A percentile compares a stretch with the other conserved stretches of the same genome.
Evolutionary conservation across 345 rosid species (phyloP).

Genomic region (Sonneratia alba): DNA sequence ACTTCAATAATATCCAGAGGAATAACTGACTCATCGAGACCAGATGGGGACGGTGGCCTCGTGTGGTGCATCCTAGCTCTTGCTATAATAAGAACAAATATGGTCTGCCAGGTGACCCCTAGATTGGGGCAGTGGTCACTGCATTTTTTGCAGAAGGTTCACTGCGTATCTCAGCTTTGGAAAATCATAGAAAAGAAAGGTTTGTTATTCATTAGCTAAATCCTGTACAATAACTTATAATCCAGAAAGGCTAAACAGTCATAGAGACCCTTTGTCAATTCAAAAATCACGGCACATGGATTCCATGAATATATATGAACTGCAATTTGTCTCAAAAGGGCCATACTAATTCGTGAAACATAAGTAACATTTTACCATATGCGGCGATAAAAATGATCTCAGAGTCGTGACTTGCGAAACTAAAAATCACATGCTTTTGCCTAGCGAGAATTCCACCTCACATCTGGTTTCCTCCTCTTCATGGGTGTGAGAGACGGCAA

Average conservation of each 20-base stretch:
- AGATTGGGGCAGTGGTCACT: background rate
- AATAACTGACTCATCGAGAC: background rate
- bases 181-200: background rate
- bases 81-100: background rate
- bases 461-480: constrained; percentile 1
- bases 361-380: too few relatives aligned
- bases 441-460: background rate
- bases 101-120: background rate
- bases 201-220: background rate
- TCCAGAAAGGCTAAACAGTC: background rate
- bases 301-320: background rate
- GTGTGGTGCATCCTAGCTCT: background rate
- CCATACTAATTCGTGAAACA: background rate
- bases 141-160: background rate
- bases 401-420: background rate
- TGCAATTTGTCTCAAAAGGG: background rate
- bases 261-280: background rate
- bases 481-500: constrained; percentile 2
- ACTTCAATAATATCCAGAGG: background rate
- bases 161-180: background rate
- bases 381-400: background rate
- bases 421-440: background rate
- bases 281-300: background rate
- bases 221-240: background rate
- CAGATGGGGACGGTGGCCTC: background rate